Conservation (phyloP, 371 early-diverging fungal species). For the Catenaria anguillulae region DNA sequence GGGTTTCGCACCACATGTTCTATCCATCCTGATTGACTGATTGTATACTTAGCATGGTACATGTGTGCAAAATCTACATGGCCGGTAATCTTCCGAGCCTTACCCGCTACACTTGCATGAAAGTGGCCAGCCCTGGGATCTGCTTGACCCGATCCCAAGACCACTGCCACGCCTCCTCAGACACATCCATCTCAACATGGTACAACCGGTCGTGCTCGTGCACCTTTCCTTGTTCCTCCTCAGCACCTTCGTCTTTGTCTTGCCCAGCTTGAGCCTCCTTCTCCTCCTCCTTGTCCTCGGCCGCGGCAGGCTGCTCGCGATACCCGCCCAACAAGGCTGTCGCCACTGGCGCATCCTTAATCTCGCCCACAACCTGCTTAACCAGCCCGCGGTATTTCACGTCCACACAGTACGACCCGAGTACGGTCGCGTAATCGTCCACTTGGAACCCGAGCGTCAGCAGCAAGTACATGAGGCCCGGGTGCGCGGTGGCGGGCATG, state of each 20-base stretch:
- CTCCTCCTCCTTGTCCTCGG: neutral
- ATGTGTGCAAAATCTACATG: no score
- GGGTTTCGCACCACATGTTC: no score
- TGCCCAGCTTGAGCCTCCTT: neutral
- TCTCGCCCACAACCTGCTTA: neutral
- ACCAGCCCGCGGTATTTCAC: neutral
- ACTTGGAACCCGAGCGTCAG: conserved; percentile 2
- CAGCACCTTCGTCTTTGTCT: neutral
- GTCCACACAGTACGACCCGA: neutral
- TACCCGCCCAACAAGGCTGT: neutral
- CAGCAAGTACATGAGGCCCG: neutral
- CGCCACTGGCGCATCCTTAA: neutral
- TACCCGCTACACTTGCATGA: no score
- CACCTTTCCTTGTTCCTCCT: neutral
- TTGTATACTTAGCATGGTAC: no score
- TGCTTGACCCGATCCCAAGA: neutral
- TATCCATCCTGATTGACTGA: no score
- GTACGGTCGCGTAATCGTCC: neutral
- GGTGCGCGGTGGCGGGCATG: neutral
- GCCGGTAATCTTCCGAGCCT: no score
- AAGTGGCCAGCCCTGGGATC: no score
- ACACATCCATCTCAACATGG: neutral
- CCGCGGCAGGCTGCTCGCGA: neutral
- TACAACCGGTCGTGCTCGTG: neutral
- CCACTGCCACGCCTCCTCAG: neutral